These are phyloP conservation scores for Camellia japonica DNA, from an alignment of 148 eudicot genomes.

Conservation along the genomic window DNA sequence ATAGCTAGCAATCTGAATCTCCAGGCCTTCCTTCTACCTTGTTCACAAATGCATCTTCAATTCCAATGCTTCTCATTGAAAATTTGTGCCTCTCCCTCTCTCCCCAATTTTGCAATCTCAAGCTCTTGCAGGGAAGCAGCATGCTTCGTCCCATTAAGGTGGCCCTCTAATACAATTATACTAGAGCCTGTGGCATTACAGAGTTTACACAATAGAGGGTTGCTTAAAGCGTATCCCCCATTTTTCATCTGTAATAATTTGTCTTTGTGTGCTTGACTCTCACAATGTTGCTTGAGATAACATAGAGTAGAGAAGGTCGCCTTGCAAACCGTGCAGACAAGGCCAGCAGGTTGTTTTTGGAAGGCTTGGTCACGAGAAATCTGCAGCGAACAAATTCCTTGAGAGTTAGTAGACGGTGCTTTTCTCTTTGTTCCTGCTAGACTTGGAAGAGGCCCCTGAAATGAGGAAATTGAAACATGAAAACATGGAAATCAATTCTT, in stretches of 20 bases:
- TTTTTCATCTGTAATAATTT: constrained; percentile 19
- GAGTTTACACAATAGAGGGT: constrained; percentile 25
- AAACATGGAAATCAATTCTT: background rate
- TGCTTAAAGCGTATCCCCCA: constrained; percentile 13
- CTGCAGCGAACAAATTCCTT: constrained; percentile 5
- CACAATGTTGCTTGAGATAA: constrained; percentile 33
- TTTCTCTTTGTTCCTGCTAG: constrained; percentile 23
- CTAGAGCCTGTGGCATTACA: constrained; percentile 27
- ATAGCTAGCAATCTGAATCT: constrained; percentile 1
- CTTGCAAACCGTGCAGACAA: constrained; percentile 26
- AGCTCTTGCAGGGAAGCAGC: constrained; percentile 22
- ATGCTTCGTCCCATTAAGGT: constrained; percentile 31
- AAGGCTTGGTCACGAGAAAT: constrained; percentile 12
- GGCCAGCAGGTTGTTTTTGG: constrained; percentile 30
- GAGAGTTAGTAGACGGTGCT: constrained; percentile 18
- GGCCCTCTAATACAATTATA: constrained; percentile 18
- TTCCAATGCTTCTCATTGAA: constrained; percentile 16
- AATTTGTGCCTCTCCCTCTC: constrained; percentile 17
- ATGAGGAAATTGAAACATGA: background rate
- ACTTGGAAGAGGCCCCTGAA: constrained; percentile 26
- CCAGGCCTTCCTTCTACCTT: background rate
- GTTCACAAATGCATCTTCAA: background rate
- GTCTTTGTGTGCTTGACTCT: constrained; percentile 22
- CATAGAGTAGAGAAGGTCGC: constrained; percentile 24
- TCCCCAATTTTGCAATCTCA: constrained; percentile 21